These are phyloP conservation scores for Triticum timopheevii DNA, from an alignment of 176 grass and related monocot genomes.

Conservation along the genomic window DNA sequence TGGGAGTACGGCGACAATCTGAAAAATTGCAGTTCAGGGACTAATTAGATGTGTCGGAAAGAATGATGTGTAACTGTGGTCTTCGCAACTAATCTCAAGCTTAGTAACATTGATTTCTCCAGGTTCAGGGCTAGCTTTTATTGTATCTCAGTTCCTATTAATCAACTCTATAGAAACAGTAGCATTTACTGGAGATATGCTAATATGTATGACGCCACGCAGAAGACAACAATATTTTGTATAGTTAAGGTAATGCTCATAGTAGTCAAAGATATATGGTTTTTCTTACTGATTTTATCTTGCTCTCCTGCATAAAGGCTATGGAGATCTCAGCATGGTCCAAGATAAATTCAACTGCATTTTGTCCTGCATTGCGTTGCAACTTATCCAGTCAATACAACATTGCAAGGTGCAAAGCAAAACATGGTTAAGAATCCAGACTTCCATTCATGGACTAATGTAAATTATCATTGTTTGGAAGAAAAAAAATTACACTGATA, in stretches of 20 bases:
- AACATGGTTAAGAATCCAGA: neutral
- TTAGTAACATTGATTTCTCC: neutral
- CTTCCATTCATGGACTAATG: neutral
- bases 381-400: neutral
- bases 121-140: neutral
- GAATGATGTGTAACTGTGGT: neutral
- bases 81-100: neutral
- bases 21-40: slow-evolving; percentile 17
- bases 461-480: neutral
- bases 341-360: slow-evolving; percentile 95
- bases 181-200: neutral
- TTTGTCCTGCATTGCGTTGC: slow-evolving; percentile 56
- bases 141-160: neutral
- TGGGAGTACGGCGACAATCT: slow-evolving; percentile 20
- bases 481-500: neutral
- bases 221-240: neutral
- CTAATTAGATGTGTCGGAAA: slow-evolving; percentile 1
- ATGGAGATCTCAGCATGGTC: slow-evolving; percentile 88
- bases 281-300: slow-evolving; percentile 79
- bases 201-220: neutral
- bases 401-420: neutral
- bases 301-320: slow-evolving; percentile 89
- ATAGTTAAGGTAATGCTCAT: slow-evolving; percentile 2
- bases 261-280: neutral
- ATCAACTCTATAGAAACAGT: neutral